Percentiles rank a stretch among this genome's conserved stretches.
phyloP scores from a whole-genome alignment of 371 early-diverging fungal genomes.

The Mortierella sp. region DNA sequence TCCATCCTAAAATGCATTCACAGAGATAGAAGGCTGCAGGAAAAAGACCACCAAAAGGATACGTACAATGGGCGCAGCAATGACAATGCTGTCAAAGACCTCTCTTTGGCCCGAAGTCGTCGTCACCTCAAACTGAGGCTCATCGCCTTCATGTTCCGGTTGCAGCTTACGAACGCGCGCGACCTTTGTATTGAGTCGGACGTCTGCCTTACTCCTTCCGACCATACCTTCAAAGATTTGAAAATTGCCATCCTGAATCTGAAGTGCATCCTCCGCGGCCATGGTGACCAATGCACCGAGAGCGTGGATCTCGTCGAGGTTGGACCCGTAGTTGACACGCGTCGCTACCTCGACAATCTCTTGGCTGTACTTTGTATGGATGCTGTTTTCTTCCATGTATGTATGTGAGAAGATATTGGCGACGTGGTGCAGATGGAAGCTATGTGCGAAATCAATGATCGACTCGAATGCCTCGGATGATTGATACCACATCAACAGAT shows the following conservation, averaged over 20 bases:
- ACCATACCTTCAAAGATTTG: constrained; percentile 76
- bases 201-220: constrained; percentile 57
- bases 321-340: constrained; percentile 80
- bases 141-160: constrained; percentile 17
- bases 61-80: constrained; percentile 68
- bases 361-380: constrained; percentile 52
- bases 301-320: constrained; percentile 70
- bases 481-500: constrained; percentile 43
- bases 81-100: constrained; percentile 65
- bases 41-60: not conserved
- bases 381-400: constrained; percentile 55
- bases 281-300: constrained; percentile 72
- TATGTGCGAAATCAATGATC: constrained; percentile 22
- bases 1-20: no score
- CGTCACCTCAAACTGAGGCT: constrained; percentile 54
- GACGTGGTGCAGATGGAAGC: constrained; percentile 50
- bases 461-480: constrained; percentile 30
- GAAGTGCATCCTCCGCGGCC: constrained; percentile 64
- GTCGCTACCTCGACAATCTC: constrained; percentile 71
- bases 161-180: constrained; percentile 56
- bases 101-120: constrained; percentile 57
- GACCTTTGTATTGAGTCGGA: constrained; percentile 63
- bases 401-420: constrained; percentile 54
- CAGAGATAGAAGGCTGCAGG: no score
- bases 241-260: constrained; percentile 73